A percentile compares a stretch with the other conserved stretches of the same genome.
Evolutionary conservation across 176 grass and related monocot species (phyloP).

Genomic region (Phragmites australis): DNA sequence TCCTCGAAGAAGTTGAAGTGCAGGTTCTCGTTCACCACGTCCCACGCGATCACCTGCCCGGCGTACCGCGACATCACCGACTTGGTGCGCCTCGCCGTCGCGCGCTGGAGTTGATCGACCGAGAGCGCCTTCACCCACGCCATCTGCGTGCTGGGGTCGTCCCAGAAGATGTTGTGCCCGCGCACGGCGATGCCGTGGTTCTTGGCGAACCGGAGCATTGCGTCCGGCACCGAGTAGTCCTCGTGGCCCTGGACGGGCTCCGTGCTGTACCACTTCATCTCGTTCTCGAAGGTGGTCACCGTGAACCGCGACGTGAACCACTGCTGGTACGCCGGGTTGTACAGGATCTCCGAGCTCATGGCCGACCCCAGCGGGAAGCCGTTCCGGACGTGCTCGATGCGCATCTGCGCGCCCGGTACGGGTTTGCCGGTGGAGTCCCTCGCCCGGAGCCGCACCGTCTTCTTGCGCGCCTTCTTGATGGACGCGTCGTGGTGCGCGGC

Average conservation of each 20-base stretch:
- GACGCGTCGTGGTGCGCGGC: conserved; percentile 53
- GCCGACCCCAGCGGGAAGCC: conserved; percentile 79
- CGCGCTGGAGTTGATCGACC: conserved; percentile 21
- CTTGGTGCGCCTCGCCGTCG: conserved; percentile 33
- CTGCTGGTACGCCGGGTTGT: conserved; percentile 56
- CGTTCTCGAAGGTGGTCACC: conserved; percentile 94
- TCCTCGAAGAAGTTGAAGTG: conserved; percentile 74
- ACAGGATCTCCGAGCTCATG: conserved; percentile 63
- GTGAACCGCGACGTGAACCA: conserved; percentile 90
- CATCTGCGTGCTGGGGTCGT: no score
- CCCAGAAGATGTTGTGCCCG: conserved; percentile 62
- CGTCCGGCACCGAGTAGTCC: conserved; percentile 68
- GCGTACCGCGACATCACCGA: conserved; percentile 70
- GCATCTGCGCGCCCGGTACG: conserved; percentile 50
- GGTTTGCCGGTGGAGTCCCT: conserved; percentile 49
- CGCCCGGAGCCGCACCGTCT: conserved; percentile 49
- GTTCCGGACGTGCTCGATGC: conserved; percentile 43
- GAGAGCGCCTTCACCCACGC: not conserved
- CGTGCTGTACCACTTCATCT: conserved; percentile 95
- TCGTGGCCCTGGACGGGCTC: conserved; percentile 46
- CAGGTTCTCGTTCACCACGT: conserved; percentile 88
- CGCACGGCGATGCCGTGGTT: conserved; percentile 50
- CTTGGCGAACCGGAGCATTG: conserved; percentile 67
- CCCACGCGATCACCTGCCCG: conserved; percentile 83
- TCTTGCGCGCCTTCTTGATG: conserved; percentile 48